Evolutionary conservation across 345 rosid genomes (phyloP).

Genomic region (Chamaenerion angustifolium): DNA sequence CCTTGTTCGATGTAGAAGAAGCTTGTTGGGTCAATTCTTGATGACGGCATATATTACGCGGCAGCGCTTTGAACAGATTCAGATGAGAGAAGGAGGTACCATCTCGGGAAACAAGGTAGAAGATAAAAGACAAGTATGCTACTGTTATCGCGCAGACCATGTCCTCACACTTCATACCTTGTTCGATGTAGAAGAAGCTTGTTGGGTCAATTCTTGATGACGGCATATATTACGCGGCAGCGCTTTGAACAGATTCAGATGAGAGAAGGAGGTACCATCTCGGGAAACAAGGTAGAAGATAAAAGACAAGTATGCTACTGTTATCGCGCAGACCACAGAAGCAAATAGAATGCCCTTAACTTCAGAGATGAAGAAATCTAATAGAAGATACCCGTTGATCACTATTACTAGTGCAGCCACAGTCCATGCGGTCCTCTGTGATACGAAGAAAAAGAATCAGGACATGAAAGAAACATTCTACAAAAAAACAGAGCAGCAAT

Average conservation of each 20-base stretch:
- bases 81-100: conserved; percentile 21
- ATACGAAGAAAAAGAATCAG: not conserved
- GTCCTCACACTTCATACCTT: too few species aligned
- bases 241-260: not conserved
- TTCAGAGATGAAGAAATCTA: conserved; percentile 71
- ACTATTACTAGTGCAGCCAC: conserved; percentile 70
- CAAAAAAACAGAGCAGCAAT: too few species aligned
- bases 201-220: conserved; percentile 5
- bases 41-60: too few species aligned
- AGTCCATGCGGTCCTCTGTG: conserved; percentile 74
- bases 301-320: conserved; percentile 56
- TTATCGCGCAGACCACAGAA: conserved; percentile 28
- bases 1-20: not conserved
- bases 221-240: too few species aligned
- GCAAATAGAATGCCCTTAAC: conserved; percentile 55
- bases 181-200: not conserved
- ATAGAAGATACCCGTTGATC: conserved; percentile 69
- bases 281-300: conserved; percentile 52
- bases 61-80: not conserved
- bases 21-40: conserved; percentile 7
- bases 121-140: conserved; percentile 53
- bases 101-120: conserved; percentile 48
- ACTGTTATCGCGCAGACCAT: conserved; percentile 38
- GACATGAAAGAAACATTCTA: not conserved
- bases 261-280: conserved; percentile 20